Percentiles rank a stretch among this genome's conserved stretches.
phyloP scores from a whole-genome alignment of 2,329 filamentous ascomycete genomes.

The Pyrenochaeta sp. region DNA sequence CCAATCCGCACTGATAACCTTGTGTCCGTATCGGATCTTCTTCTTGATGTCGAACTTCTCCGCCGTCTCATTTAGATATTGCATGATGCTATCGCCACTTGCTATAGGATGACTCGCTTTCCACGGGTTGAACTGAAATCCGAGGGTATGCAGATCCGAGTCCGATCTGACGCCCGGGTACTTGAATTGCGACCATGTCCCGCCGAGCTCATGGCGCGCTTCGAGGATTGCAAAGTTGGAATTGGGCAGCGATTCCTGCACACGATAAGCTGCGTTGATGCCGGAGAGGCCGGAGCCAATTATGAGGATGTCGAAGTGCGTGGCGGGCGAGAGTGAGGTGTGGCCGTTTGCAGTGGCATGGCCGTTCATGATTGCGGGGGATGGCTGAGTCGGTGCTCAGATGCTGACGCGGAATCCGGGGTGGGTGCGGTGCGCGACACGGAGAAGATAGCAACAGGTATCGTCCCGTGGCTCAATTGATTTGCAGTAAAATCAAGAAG shows the following conservation, averaged over 20 bases:
- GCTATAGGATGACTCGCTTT: constrained; percentile 57
- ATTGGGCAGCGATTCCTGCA: constrained; percentile 66
- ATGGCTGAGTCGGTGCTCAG: not conserved
- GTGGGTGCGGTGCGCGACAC: not conserved
- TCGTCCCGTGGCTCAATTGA: not conserved
- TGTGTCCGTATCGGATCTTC: constrained; percentile 55
- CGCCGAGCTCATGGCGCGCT: constrained; percentile 70
- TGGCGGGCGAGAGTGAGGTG: not conserved
- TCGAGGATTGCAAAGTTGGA: constrained; percentile 73
- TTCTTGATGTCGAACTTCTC: constrained; percentile 56
- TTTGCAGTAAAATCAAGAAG: not conserved
- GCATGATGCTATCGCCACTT: constrained; percentile 53
- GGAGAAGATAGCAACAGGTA: not conserved
- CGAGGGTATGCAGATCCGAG: constrained; percentile 60
- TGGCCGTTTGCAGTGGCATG: constrained; percentile 21
- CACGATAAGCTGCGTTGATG: constrained; percentile 77
- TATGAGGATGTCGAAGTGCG: constrained; percentile 62
- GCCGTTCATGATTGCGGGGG: constrained; percentile 29
- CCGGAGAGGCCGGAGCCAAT: constrained; percentile 79
- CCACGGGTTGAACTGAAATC: constrained; percentile 77
- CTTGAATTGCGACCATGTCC: constrained; percentile 81
- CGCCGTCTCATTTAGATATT: constrained; percentile 56
- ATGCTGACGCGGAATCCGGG: not conserved
- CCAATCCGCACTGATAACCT: constrained; percentile 54
- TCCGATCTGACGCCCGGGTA: constrained; percentile 73